These are phyloP conservation scores for Boletus fagicola DNA, from an alignment of 768 basidiomycete species.

Conservation along the genomic window DNA sequence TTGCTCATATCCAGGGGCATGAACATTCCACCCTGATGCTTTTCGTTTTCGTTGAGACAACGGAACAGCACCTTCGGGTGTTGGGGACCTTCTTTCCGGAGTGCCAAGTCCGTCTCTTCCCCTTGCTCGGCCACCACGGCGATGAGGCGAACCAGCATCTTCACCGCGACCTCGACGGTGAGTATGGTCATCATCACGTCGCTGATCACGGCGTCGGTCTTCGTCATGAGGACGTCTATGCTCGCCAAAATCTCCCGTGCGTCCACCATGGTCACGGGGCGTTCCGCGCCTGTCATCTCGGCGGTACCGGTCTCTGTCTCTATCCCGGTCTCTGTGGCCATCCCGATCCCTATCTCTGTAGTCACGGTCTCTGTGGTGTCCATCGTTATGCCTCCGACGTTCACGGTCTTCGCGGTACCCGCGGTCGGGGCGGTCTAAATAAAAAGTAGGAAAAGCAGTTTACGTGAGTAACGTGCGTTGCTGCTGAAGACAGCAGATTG, in stretches of 20 bases:
- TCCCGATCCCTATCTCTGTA: slow-evolving; percentile 45
- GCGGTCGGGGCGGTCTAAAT: slow-evolving; percentile 46
- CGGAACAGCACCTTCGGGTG: slow-evolving; percentile 79
- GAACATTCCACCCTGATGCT: slow-evolving; percentile 94
- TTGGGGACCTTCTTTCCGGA: slow-evolving; percentile 82
- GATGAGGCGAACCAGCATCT: slow-evolving; percentile 38
- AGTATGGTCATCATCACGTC: slow-evolving; percentile 42
- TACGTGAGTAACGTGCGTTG: slow-evolving; percentile 51
- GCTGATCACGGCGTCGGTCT: slow-evolving; percentile 49
- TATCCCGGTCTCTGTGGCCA: slow-evolving; percentile 27
- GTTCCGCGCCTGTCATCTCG: slow-evolving; percentile 52
- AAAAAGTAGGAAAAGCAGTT: slow-evolving; percentile 45
- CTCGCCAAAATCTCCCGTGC: slow-evolving; percentile 47
- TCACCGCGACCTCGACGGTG: slow-evolving; percentile 36
- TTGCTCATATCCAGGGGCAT: slow-evolving; percentile 93
- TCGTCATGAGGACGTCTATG: slow-evolving; percentile 45
- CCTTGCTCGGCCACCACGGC: slow-evolving; percentile 49
- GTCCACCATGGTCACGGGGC: slow-evolving; percentile 46
- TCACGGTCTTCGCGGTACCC: slow-evolving; percentile 65
- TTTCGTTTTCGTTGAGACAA: slow-evolving; percentile 85
- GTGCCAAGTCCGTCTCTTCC: slow-evolving; percentile 53
- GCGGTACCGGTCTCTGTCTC: slow-evolving; percentile 40
- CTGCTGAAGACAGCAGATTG: slow-evolving; percentile 43
- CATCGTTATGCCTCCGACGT: slow-evolving; percentile 61
- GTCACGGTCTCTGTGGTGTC: slow-evolving; percentile 52